Evolutionary conservation across 306 rosid genomes (phyloP).

Genomic region (Alnus rubra): DNA sequence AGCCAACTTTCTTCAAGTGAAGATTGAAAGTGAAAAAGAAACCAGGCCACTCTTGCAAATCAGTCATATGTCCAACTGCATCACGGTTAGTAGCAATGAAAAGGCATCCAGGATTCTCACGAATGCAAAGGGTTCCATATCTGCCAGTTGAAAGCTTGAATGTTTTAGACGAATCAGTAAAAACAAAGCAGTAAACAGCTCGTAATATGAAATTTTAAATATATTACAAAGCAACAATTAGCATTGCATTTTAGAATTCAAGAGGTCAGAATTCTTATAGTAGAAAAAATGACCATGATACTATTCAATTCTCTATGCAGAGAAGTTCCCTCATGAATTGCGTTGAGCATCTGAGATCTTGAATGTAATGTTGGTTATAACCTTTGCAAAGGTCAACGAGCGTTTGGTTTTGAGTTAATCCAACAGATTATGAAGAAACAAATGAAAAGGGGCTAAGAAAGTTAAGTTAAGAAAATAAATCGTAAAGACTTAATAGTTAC

Average conservation of each 20-base stretch:
- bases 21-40: slow-evolving; percentile 26
- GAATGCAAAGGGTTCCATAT: slow-evolving; percentile 92
- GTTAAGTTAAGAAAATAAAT: not conserved
- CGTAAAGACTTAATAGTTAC: not conserved
- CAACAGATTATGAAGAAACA: not conserved
- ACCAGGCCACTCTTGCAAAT: slow-evolving; percentile 94
- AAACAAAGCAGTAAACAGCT: slow-evolving; percentile 17
- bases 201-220: slow-evolving; percentile 7
- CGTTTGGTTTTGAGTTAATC: not conserved
- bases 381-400: not conserved
- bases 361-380: not conserved
- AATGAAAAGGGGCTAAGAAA: not conserved
- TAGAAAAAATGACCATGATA: not conserved
- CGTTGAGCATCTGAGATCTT: not conserved
- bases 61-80: slow-evolving; percentile 78
- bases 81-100: slow-evolving; percentile 95
- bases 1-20: slow-evolving; percentile 3
- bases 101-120: slow-evolving; percentile 96
- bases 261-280: not conserved
- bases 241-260: slow-evolving; percentile 8
- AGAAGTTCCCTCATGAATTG: not conserved
- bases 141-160: slow-evolving; percentile 41
- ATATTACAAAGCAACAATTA: not conserved
- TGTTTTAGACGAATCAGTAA: slow-evolving; percentile 5
- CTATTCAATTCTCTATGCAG: not conserved